Conservation (phyloP, 1,284 basidiomycete species). For the Phylloboletellus chloephorus region DNA sequence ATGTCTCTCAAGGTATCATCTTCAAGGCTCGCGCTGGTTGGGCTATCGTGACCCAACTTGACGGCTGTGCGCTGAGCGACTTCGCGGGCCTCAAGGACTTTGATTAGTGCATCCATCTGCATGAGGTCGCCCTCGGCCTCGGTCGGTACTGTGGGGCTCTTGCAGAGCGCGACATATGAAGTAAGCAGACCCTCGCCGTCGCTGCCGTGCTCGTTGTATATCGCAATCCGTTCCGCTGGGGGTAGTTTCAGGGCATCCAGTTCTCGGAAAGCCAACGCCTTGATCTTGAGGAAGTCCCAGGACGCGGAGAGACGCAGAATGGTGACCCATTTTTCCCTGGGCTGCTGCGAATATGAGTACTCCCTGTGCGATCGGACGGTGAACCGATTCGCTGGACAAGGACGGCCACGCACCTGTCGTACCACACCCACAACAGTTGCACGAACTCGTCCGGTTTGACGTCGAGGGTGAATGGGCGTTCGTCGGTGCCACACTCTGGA, state of each 20-base stretch:
- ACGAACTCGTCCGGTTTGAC: conserved; percentile 47
- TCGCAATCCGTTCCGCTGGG: conserved; percentile 35
- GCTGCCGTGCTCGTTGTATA: conserved; percentile 35
- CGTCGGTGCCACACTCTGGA: conserved; percentile 35
- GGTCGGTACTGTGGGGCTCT: conserved; percentile 45
- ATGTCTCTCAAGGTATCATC: conserved; percentile 36
- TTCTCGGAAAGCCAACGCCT: conserved; percentile 21
- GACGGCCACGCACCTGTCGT: conserved; percentile 46
- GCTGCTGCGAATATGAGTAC: conserved; percentile 21
- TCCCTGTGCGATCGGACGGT: conserved; percentile 12
- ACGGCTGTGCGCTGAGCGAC: conserved; percentile 40
- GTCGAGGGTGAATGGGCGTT: conserved; percentile 46
- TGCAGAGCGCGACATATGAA: conserved; percentile 35
- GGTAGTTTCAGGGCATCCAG: conserved; percentile 31
- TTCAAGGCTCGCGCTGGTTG: conserved; percentile 35
- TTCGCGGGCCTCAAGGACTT: conserved; percentile 56
- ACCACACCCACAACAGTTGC: conserved; percentile 64
- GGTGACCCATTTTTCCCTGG: conserved; percentile 22
- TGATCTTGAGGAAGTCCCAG: conserved; percentile 28
- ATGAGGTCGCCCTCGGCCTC: conserved; percentile 51
- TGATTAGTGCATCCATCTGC: conserved; percentile 53
- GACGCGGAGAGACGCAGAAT: conserved; percentile 28
- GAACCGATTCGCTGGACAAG: not conserved
- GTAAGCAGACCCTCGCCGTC: conserved; percentile 31
- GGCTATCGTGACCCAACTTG: conserved; percentile 37